Evolutionary conservation across 352 stramenopile species (phyloP).

Genomic region (Globisporangium viniferum): DNA sequence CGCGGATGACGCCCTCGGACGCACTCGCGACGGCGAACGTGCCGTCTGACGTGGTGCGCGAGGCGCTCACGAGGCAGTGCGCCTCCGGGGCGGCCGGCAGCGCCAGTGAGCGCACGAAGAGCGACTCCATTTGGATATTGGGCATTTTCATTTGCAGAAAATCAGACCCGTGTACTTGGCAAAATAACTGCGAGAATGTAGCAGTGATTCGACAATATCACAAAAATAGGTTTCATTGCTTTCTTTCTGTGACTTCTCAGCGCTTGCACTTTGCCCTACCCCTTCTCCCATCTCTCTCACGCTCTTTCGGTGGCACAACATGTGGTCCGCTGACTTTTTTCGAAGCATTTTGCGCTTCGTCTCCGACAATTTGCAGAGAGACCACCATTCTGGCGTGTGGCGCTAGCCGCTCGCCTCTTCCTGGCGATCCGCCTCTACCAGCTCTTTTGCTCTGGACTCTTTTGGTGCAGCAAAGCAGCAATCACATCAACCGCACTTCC

Average conservation of each 20-base stretch:
- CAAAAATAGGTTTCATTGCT: too few species aligned
- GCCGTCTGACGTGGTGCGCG: conserved; percentile 54
- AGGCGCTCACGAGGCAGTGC: conserved; percentile 57
- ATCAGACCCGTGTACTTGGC: too few species aligned
- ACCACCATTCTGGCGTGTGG: neutral
- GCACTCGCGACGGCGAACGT: conserved; percentile 74
- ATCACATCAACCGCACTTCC: neutral
- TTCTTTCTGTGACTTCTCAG: too few species aligned
- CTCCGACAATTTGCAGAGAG: neutral
- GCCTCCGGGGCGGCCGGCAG: conserved; percentile 32
- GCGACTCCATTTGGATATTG: conserved; percentile 40
- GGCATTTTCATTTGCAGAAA: too few species aligned
- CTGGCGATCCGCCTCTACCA: conserved; percentile 4
- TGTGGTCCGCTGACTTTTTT: neutral
- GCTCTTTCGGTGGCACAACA: neutral
- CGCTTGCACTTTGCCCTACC: neutral
- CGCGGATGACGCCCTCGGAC: conserved; percentile 65
- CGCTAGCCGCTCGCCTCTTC: neutral
- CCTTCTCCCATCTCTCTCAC: neutral
- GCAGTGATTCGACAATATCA: too few species aligned
- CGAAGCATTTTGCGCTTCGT: neutral
- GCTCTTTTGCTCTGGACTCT: conserved; percentile 7
- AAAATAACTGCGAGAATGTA: too few species aligned
- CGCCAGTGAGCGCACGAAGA: conserved; percentile 68
- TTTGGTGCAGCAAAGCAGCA: neutral